phyloP scores from a whole-genome alignment of 306 rosid genomes.

The cucumber (Cucumis sativus) region DNA sequence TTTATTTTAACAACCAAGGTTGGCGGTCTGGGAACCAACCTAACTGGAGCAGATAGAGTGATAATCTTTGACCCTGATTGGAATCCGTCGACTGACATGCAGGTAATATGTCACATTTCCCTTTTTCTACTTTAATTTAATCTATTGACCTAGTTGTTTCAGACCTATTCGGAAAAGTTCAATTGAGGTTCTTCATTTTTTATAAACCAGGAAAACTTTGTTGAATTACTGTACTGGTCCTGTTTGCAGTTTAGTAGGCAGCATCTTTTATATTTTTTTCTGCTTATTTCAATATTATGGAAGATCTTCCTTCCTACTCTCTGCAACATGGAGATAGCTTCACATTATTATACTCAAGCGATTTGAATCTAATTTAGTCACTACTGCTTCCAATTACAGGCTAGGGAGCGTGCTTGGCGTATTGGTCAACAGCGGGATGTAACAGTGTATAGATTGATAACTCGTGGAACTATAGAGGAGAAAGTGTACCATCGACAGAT shows the following conservation, averaged over 20 bases:
- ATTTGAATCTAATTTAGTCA: neutral
- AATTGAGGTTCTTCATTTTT: neutral
- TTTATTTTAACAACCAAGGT: slow-evolving; percentile 92
- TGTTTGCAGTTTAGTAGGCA: neutral
- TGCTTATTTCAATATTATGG: neutral
- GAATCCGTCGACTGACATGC: slow-evolving; percentile 97
- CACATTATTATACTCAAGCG: neutral
- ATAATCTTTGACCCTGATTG: slow-evolving; percentile 92
- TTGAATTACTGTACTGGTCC: neutral
- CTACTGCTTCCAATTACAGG: slow-evolving; percentile 29
- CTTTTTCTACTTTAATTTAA: neutral
- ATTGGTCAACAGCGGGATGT: slow-evolving; percentile 97
- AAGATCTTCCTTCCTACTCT: neutral
- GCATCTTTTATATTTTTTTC: neutral
- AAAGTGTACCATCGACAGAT: slow-evolving; percentile 95
- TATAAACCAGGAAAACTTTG: neutral
- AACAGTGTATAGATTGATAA: slow-evolving; percentile 81
- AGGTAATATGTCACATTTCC: slow-evolving; percentile 27
- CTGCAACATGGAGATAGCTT: neutral
- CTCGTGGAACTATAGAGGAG: slow-evolving; percentile 95
- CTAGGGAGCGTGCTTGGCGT: slow-evolving; percentile 98
- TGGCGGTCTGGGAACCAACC: slow-evolving; percentile 95
- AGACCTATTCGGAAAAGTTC: neutral
- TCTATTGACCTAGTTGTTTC: neutral
- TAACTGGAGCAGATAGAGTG: slow-evolving; percentile 92